Base-by-base conservation (phyloP, 768 basidiomycete genomes). In the Boletus rubescentipes region DNA sequence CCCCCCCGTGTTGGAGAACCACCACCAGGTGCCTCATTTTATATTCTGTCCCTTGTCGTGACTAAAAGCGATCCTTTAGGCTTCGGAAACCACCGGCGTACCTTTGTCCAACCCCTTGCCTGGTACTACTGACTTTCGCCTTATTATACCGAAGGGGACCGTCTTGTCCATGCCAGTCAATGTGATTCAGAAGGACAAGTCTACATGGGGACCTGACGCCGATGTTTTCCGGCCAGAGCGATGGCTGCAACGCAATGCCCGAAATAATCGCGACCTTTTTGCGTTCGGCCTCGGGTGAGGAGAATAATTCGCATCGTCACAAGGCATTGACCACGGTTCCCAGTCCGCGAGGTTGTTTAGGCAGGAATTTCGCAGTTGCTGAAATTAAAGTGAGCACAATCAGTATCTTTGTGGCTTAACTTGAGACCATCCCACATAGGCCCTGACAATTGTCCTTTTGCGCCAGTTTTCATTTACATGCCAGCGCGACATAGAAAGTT, bases 1-100 rank as follows among this genome's bases (percentile, higher is more conserved):
- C 60, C 79, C 85, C 16, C 76, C 84, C 1, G 77, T 87, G 32
- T 62, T 82, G 29, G 85, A 86, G 65, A 85, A 86, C 58, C 82
- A 86, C 60, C 84, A 87, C 51, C 80, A 83, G 70, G 82, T 79
- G 36, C 46, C 58, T 61, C 26, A 30, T 26, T 44, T 31, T 37
- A 18, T 20, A 37, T 44, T 10, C 16, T 41, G 7, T 40, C 20
- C 47, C 18, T 48, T 29, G 5, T 40, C 29, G 16, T 30, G 29
- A 31, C 55, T 64, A 20, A 67, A 11, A 23, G 12, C 32, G 29
- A 12, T 45, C 21, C 11, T 12, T 0, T 29, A 84, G 82, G 79
- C 85, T 20, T 72, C 74, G 7, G 72, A 79, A 55, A 83, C 79
- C 23, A 77, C 79, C 43, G 60, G 64, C 26, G 66, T 88, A 31